Evolutionary conservation across 208 protist species (phyloP), one percentile per base, ranked within the genome.

Genomic region (Crithidia bombi): DNA sequence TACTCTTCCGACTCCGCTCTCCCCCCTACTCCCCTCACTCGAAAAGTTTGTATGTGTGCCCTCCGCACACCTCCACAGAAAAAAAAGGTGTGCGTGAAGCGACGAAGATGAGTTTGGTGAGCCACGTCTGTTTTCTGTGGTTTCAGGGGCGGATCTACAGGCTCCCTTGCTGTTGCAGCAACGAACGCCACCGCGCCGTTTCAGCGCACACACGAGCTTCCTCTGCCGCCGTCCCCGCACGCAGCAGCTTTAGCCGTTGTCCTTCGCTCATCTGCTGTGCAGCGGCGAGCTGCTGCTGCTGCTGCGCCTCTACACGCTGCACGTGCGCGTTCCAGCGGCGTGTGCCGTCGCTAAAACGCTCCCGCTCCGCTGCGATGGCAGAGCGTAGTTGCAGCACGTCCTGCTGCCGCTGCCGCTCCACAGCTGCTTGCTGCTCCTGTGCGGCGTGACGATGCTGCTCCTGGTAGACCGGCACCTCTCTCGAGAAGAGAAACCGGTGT

Each of bases 141-240:
- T n/a, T n/a, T n/a, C n/a, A n/a, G n/a, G n/a, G n/a, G n/a, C n/a
- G n/a, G n/a, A 9, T 51, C 26, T 32, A 19, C 25, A 33, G 35
- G 57, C 26, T n/a, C 51, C 10, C 33, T 62, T 81, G 78, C 19
- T 75, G 43, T 26, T 78, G 62, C 41, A 70, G 39, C 55, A 73
- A 82, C 32, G 61, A 54, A 4, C 81, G 75, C 85, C 85, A 93
- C 2, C 83, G 79, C 50, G 77, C 47, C n/a, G 81, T 65, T 17
- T 92, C 89, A 3, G 52, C 54, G 5, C 41, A 58, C 73, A 95
- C 78, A 5, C 82, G 73, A 32, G 67, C 61, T 25, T 82, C 86
- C 39, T 95, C 89, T 47, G 46, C 51, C 23, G 76, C 75, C 6
- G 90, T 55, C 23, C 92, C 89, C 17, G 70, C 63, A 7, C 77